Evolutionary conservation across 495 filamentous ascomycete species (phyloP).

Genomic region (Cercophora newfieldiana): DNA sequence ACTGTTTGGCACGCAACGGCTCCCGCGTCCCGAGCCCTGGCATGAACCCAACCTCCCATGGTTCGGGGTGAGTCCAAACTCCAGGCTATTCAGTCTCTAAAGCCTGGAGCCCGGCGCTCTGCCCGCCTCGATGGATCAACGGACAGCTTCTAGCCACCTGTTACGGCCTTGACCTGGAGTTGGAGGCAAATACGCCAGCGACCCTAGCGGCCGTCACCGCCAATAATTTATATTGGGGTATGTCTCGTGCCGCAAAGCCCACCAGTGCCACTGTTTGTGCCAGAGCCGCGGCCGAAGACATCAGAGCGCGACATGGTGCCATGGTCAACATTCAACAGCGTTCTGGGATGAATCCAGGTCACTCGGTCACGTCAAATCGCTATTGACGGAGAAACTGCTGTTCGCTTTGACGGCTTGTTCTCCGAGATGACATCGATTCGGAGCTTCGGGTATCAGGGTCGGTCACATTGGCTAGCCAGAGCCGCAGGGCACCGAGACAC

Average conservation of each 20-base stretch:
- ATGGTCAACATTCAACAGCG: neutral
- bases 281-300: neutral
- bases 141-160: neutral
- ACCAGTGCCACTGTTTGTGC: neutral
- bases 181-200: neutral
- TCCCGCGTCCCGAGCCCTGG: neutral
- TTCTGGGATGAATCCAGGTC: neutral
- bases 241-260: neutral
- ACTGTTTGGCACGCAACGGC: neutral
- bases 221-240: neutral
- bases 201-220: neutral
- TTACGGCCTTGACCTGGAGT: neutral
- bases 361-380: neutral
- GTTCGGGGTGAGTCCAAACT: neutral
- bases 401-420: neutral
- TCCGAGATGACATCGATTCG: constrained; percentile 10
- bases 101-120: neutral
- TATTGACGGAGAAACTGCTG: neutral
- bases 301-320: neutral
- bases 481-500: neutral
- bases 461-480: neutral
- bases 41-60: neutral
- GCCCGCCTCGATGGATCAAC: neutral
- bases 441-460: constrained; percentile 1
- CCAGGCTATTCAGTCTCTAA: neutral